These are phyloP conservation scores for Coemansia sp. DNA, from an alignment of 192 early-diverging fungal genomes.

Conservation along the genomic window DNA sequence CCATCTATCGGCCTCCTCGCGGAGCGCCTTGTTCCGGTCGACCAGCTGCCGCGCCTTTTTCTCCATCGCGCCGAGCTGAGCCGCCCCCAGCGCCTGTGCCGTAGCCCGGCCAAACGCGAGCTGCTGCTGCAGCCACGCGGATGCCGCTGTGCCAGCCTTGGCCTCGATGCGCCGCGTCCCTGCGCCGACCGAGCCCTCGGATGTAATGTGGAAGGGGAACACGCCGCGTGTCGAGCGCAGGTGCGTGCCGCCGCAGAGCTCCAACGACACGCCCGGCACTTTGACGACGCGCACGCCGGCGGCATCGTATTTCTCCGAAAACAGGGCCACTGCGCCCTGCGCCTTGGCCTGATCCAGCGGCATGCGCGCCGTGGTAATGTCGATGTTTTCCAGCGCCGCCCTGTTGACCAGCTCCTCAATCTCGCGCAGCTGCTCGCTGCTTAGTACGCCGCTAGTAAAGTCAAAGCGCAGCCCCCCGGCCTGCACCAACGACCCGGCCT, in stretches of 20 bases:
- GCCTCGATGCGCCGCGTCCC: constrained; percentile 95
- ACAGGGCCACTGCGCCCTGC: constrained; percentile 87
- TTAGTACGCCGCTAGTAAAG: constrained; percentile 74
- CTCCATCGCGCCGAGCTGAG: constrained; percentile 62
- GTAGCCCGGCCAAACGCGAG: constrained; percentile 61
- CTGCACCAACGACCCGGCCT: constrained; percentile 93
- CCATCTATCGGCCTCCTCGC: constrained; percentile 27
- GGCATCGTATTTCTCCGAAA: constrained; percentile 92
- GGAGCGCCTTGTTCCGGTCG: constrained; percentile 11
- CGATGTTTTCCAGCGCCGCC: constrained; percentile 70
- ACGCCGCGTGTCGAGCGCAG: constrained; percentile 85
- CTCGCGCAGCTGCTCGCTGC: constrained; percentile 60
- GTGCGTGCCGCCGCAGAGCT: constrained; percentile 98
- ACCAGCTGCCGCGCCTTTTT: constrained; percentile 49
- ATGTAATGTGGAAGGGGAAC: constrained; percentile 79
- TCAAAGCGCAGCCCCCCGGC: constrained; percentile 93
- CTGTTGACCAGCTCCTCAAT: constrained; percentile 77
- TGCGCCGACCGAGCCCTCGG: constrained; percentile 90
- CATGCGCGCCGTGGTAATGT: constrained; percentile 80
- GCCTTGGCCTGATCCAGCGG: constrained; percentile 75
- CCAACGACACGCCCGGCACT: constrained; percentile 78
- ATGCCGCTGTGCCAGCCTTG: constrained; percentile 89
- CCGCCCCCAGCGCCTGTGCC: constrained; percentile 58
- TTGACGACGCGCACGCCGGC: constrained; percentile 93
- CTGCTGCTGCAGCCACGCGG: constrained; percentile 64